These are phyloP conservation scores for Cytospora piceicola DNA, from an alignment of 2,329 filamentous ascomycete species.

Conservation along the genomic window DNA sequence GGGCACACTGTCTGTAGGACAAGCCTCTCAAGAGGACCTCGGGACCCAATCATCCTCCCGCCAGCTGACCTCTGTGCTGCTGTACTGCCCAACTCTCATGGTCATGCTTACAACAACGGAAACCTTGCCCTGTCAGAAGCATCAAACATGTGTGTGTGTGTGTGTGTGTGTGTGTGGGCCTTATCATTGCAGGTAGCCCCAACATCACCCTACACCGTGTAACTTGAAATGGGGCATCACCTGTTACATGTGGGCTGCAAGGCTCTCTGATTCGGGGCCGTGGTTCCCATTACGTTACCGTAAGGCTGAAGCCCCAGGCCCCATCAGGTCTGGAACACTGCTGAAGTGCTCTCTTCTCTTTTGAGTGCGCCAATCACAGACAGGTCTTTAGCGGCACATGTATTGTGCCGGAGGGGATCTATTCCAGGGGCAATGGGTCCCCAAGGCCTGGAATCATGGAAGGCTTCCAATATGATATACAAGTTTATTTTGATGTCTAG, in stretches of 20 bases:
- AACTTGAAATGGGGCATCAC: slow-evolving; percentile 12
- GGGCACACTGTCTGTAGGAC: background rate
- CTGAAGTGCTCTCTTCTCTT: background rate
- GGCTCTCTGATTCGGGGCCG: background rate
- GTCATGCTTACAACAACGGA: background rate
- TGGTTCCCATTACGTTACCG: slow-evolving; percentile 3
- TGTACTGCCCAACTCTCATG: background rate
- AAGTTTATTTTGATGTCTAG: background rate
- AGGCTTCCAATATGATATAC: background rate
- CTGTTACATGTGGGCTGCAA: background rate
- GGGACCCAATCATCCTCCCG: background rate
- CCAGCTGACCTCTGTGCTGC: slow-evolving; percentile 11
- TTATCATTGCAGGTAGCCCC: background rate
- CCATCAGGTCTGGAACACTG: background rate
- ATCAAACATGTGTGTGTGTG: background rate
- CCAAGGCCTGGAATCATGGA: background rate
- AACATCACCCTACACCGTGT: slow-evolving; percentile 15
- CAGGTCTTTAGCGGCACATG: background rate
- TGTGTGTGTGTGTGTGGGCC: background rate
- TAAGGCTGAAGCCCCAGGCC: slow-evolving; percentile 7
- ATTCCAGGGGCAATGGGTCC: background rate
- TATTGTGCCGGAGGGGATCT: background rate
- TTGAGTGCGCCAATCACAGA: too few species aligned
- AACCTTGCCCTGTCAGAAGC: background rate
- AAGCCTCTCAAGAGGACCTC: slow-evolving; percentile 10